Evolutionary conservation across 1,284 basidiomycete genomes (phyloP).

Genomic region (Cutaneotrichosporon spelunceum): DNA sequence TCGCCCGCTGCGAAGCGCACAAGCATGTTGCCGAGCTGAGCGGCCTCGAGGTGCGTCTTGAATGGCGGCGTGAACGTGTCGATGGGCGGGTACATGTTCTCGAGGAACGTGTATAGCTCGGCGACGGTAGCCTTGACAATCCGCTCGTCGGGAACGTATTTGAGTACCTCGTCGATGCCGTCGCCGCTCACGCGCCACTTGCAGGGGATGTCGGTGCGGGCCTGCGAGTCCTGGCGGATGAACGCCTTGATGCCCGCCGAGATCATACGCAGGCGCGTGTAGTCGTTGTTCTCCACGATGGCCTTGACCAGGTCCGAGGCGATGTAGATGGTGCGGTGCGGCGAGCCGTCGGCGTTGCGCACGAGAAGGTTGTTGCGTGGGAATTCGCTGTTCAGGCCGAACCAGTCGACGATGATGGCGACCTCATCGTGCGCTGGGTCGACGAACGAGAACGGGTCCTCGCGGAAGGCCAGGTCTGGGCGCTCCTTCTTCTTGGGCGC

Average conservation of each 20-base stretch:
- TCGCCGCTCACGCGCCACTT: slow-evolving; percentile 73
- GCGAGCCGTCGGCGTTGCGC: slow-evolving; percentile 75
- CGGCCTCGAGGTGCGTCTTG: slow-evolving; percentile 30
- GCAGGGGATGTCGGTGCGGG: slow-evolving; percentile 53
- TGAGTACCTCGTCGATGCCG: slow-evolving; percentile 75
- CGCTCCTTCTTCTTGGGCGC: slow-evolving; percentile 46
- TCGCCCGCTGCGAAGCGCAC: slow-evolving; percentile 62
- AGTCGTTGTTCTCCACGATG: slow-evolving; percentile 79
- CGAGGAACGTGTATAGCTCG: slow-evolving; percentile 65
- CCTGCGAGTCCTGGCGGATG: slow-evolving; percentile 57
- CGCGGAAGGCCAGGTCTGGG: slow-evolving; percentile 64
- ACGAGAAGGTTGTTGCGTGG: slow-evolving; percentile 67
- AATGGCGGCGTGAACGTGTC: slow-evolving; percentile 63
- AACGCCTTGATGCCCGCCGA: slow-evolving; percentile 82
- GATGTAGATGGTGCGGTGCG: slow-evolving; percentile 80
- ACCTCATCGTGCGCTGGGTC: slow-evolving; percentile 67
- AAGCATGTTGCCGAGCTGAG: slow-evolving; percentile 64
- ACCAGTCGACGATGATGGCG: slow-evolving; percentile 62
- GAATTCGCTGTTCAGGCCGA: slow-evolving; percentile 68
- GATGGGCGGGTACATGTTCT: slow-evolving; percentile 73
- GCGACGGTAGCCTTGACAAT: slow-evolving; percentile 63
- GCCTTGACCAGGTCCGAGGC: slow-evolving; percentile 79
- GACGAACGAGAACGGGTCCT: slow-evolving; percentile 85
- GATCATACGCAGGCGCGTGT: slow-evolving; percentile 77
- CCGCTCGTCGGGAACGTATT: slow-evolving; percentile 65